Base-by-base conservation (phyloP, 805 yeast species). In the Candida ficus region DNA sequence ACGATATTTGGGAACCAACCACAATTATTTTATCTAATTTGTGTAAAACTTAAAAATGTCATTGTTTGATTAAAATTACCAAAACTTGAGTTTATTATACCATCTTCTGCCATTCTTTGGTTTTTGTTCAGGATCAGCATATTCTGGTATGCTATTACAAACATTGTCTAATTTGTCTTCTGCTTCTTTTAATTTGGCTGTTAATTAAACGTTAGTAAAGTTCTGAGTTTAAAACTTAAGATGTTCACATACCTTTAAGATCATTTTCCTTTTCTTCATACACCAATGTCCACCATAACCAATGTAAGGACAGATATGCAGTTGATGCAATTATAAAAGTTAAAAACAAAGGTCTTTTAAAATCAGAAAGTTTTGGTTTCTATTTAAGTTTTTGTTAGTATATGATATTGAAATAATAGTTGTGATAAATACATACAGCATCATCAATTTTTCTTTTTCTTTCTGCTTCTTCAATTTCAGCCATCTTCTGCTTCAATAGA, bases 281-380 rank as follows among this genome's bases (percentile, higher is more conserved):
- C 40, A 51, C 51, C 37, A 54, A 14, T 9, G 44, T 44, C 56
- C 58, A 53, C 60, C 60, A 55, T 4, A 43, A 28, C 41, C 49
- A 43, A 30, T 54, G 58, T 13, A 45, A 39, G 1, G 53, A 41
- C 18, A 53, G 20, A 27, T 49, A 52, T 5, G 56, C 54, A 2
- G 56, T 49, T 5, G 56, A 52, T 1, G 48, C 56, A 16, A 54
- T 47, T 10, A 47, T 49, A 3, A 54, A 40, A 1, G 56, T 49
- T 33, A 47, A 33, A 8, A 52, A 31, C 12, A 55, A 28, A 1
- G 60, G 60, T 41, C 53, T 52, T 32, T 43, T 41, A 45, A 53
- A 53, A 32, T 49, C 53, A 0, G 58, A 55, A n/a, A 53, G 28
- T 38, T 47, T 51, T 13, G 55, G 56, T 42, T 49, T 51, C 58